These are phyloP conservation scores for Phytophthora uliginosa DNA, from an alignment of 352 stramenopile species.

Conservation along the genomic window DNA sequence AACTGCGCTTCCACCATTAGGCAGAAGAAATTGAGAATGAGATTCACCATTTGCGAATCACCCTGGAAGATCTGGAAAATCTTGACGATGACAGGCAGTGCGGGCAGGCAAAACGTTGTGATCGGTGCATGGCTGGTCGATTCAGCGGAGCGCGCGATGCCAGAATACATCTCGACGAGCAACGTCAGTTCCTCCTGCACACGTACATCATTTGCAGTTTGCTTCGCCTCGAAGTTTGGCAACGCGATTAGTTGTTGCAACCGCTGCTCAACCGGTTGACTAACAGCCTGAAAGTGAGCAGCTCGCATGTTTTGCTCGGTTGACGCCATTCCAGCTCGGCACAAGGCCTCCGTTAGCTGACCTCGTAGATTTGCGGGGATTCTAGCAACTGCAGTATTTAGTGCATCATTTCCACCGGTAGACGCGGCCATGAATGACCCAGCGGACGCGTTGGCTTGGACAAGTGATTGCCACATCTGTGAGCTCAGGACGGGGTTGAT, in stretches of 20 bases:
- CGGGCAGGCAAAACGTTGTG: conserved; percentile 72
- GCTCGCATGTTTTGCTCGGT: conserved; percentile 51
- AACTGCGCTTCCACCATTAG: conserved; percentile 85
- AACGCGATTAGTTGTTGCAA: conserved; percentile 67
- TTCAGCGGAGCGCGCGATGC: conserved; percentile 78
- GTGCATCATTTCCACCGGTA: conserved; percentile 26
- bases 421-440: conserved; percentile 58
- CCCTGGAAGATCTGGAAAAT: conserved; percentile 83
- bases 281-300: conserved; percentile 69
- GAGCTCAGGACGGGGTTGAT: conserved; percentile 67
- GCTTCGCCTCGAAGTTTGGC: conserved; percentile 68
- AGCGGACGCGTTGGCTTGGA: conserved; percentile 76
- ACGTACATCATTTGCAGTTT: conserved; percentile 69
- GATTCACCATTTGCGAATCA: conserved; percentile 77
- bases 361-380: conserved; percentile 70
- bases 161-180: conserved; percentile 82
- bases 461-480: conserved; percentile 77
- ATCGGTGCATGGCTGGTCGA: conserved; percentile 68
- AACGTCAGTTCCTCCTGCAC: conserved; percentile 83
- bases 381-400: conserved; percentile 62
- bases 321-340: conserved; percentile 74
- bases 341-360: conserved; percentile 76
- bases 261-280: conserved; percentile 53
- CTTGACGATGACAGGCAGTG: conserved; percentile 78
- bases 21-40: conserved; percentile 85